These are phyloP conservation scores for Exophiala xenobiotica DNA, from an alignment of 2,329 filamentous ascomycete genomes.

Conservation along the genomic window DNA sequence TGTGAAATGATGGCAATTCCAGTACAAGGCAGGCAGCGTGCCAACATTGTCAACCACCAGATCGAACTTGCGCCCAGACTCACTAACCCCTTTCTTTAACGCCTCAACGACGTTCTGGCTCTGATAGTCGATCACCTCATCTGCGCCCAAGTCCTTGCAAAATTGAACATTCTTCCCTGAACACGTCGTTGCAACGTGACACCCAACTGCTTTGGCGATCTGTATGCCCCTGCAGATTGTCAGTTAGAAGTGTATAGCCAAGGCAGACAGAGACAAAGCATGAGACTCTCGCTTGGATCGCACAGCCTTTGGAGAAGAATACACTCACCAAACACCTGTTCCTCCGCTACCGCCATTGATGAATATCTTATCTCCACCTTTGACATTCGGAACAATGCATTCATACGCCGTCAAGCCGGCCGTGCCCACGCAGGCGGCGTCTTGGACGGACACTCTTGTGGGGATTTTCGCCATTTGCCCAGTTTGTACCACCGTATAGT, in stretches of 20 bases:
- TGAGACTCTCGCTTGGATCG: not conserved
- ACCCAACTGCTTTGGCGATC: conserved; percentile 61
- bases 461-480: conserved; percentile 43
- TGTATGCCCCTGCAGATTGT: conserved; percentile 50
- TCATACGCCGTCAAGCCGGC: conserved; percentile 52
- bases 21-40: conserved; percentile 52
- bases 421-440: conserved; percentile 47
- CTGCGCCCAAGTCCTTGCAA: conserved; percentile 60
- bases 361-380: conserved; percentile 55
- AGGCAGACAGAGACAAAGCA: not conserved
- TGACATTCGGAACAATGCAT: conserved; percentile 48
- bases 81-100: conserved; percentile 40
- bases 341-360: conserved; percentile 67
- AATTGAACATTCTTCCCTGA: conserved; percentile 58
- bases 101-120: conserved; percentile 47
- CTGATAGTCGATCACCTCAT: conserved; percentile 63
- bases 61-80: conserved; percentile 48
- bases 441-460: conserved; percentile 41
- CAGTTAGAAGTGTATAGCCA: not conserved
- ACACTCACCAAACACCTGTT: conserved; percentile 50
- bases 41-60: conserved; percentile 61
- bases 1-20: conserved; percentile 53
- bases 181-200: conserved; percentile 59
- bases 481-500: conserved; percentile 43
- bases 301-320: not conserved